These are phyloP conservation scores for Penicillium paradoxum DNA, from an alignment of 495 filamentous ascomycete species.

Conservation along the genomic window DNA sequence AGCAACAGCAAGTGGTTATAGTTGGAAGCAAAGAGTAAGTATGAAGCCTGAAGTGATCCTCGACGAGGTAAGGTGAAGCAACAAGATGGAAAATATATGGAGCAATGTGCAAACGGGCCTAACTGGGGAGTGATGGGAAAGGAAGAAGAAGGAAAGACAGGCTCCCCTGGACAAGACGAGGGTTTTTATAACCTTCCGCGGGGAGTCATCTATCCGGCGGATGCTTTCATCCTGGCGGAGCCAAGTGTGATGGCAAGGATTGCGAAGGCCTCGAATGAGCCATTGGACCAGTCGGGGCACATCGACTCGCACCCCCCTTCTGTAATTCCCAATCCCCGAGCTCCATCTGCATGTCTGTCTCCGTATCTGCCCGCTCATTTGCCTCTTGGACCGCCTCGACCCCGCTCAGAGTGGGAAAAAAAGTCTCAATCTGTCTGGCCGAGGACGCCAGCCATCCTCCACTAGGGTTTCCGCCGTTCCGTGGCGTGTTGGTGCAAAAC, in stretches of 20 bases:
- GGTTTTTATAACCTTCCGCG: constrained; percentile 63
- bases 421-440: constrained; percentile 26
- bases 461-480: constrained; percentile 31
- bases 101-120: constrained; percentile 32
- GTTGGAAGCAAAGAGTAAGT: neutral
- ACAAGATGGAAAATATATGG: constrained; percentile 11
- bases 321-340: constrained; percentile 35
- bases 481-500: constrained; percentile 25
- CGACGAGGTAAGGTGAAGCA: constrained; percentile 14
- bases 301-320: constrained; percentile 41
- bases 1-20: neutral
- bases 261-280: constrained; percentile 21
- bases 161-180: constrained; percentile 37
- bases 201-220: constrained; percentile 44
- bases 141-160: constrained; percentile 48
- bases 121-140: constrained; percentile 46
- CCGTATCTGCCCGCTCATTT: constrained; percentile 41
- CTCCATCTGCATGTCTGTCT: constrained; percentile 32
- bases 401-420: constrained; percentile 47
- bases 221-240: constrained; percentile 19
- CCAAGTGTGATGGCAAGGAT: constrained; percentile 19
- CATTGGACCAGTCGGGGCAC: constrained; percentile 48
- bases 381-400: constrained; percentile 41
- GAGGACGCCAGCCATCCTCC: constrained; percentile 33
- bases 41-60: constrained; percentile 3